Conservation (phyloP, 2,329 filamentous ascomycete genomes). For the Aureobasidium lini region DNA sequence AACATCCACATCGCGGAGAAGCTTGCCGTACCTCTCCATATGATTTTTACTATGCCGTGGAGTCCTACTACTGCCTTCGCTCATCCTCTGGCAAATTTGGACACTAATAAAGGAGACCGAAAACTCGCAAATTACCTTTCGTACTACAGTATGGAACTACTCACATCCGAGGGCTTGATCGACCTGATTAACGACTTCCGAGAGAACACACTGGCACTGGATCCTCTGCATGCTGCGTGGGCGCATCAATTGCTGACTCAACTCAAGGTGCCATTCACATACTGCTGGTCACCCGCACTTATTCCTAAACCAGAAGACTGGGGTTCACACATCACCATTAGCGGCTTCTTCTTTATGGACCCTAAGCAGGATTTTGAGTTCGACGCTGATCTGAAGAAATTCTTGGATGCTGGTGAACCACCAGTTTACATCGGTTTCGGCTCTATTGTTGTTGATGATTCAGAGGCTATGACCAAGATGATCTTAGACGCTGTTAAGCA, state of each 20-base stretch:
- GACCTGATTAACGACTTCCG: slow-evolving; percentile 88
- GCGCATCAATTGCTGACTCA: slow-evolving; percentile 72
- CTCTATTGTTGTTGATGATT: slow-evolving; percentile 73
- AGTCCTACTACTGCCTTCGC: slow-evolving; percentile 78
- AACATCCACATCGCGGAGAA: slow-evolving; percentile 70
- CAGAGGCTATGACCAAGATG: slow-evolving; percentile 59
- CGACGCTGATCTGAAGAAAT: background rate
- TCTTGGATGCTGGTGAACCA: slow-evolving; percentile 57
- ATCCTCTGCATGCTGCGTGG: slow-evolving; percentile 71
- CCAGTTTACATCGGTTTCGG: slow-evolving; percentile 80
- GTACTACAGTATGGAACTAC: slow-evolving; percentile 79
- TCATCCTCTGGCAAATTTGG: slow-evolving; percentile 77
- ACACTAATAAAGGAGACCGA: slow-evolving; percentile 65
- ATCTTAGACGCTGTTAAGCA: slow-evolving; percentile 63
- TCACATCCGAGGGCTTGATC: slow-evolving; percentile 87
- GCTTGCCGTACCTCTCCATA: slow-evolving; percentile 64
- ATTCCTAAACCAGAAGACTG: slow-evolving; percentile 76
- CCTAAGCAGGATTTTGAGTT: slow-evolving; percentile 49
- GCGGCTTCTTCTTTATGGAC: slow-evolving; percentile 69
- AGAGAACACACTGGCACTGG: slow-evolving; percentile 53
- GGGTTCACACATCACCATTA: slow-evolving; percentile 62
- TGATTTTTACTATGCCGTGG: slow-evolving; percentile 97
- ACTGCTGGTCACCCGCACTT: slow-evolving; percentile 80
- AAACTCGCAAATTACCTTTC: slow-evolving; percentile 76
- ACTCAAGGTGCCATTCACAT: slow-evolving; percentile 75